These are phyloP conservation scores for Eudorina sp. DNA, from an alignment of 139 green algal species.

Conservation along the genomic window DNA sequence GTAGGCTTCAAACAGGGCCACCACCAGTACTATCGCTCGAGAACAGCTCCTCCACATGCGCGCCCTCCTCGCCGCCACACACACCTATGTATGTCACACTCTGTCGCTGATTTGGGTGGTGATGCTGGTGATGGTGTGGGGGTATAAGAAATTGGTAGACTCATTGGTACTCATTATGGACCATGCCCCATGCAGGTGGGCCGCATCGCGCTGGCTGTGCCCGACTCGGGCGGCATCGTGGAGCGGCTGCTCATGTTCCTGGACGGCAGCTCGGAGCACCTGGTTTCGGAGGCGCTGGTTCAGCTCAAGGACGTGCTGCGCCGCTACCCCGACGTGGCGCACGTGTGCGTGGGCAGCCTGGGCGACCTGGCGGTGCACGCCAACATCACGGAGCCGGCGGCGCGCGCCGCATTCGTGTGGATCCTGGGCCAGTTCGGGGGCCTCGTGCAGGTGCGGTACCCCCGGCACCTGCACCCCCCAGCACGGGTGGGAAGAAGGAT, in stretches of 20 bases:
- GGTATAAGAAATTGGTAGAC: too few relatives aligned
- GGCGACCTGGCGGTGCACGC: slow-evolving; percentile 19
- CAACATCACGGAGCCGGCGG: slow-evolving; percentile 77
- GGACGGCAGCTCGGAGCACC: slow-evolving; percentile 70
- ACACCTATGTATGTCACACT: too few relatives aligned
- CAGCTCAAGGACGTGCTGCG: slow-evolving; percentile 81
- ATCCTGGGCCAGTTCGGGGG: slow-evolving; percentile 92
- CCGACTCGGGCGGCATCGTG: slow-evolving; percentile 89
- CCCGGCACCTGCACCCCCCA: too few relatives aligned
- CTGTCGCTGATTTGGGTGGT: too few relatives aligned
- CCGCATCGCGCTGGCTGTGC: slow-evolving; percentile 66
- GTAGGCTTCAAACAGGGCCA: too few relatives aligned
- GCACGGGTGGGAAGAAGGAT: too few relatives aligned
- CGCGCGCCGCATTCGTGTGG: slow-evolving; percentile 90
- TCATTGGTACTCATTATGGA: too few relatives aligned
- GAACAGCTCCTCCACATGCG: too few relatives aligned
- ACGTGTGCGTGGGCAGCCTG: slow-evolving; percentile 54
- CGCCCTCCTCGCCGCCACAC: too few relatives aligned
- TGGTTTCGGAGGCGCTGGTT: slow-evolving; percentile 79
- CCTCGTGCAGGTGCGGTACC: slow-evolving; percentile 70
- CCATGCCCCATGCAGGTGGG: background rate
- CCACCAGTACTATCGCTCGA: too few relatives aligned
- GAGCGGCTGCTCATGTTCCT: slow-evolving; percentile 95
- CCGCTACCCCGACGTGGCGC: slow-evolving; percentile 83
- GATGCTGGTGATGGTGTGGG: too few relatives aligned